Base-by-base conservation (phyloP, 495 filamentous ascomycete species). In the Xanthoparmelia taractica region DNA sequence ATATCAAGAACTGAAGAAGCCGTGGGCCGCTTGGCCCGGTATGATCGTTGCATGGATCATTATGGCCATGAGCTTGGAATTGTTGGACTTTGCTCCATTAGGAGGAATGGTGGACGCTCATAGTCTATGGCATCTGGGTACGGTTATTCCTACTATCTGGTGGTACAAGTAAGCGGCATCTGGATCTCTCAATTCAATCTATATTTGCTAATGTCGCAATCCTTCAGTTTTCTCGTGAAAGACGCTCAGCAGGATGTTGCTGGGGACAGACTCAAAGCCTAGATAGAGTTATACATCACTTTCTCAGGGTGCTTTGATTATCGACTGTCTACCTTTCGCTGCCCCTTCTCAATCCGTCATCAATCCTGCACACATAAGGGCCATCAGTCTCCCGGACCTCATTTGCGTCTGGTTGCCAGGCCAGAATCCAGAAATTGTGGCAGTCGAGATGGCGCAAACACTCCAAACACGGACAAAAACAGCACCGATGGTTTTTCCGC, bases 41-140 rank as follows among this genome's bases (percentile, higher is more conserved):
- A 74, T 97, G 74, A 91, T 93, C 68, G 94, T 97, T 55, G 89
- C 86, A 20, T 97, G 92, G 92, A 80, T 98, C 63, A 80, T 96
- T 63, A 70, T 92, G 72, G 92, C 90, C 12, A 98, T 98, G 94
- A 92, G 93, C 71, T 76, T 98, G 71, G 94, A 98, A 74, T 69
- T 98, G 69, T 76, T 97, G 63, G 94, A 98, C 74, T 98, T 98
- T 72, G 84, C 95, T 62, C 94, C 94, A 3, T 77, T 90, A 68
- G 80, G 84, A 77, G 89, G 88, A 18, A 84, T 86, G 69, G 71
- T 98, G 45, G 94, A 98, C 81, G 94, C 94, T 25, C 94, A 98
- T 80, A 92, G 89, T 67, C 74, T 98, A 63, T 98, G 94, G 94
- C 94, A 98, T 82, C 72, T 94, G 63, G 90, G 90, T 43, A 98